A percentile compares a stretch with the other conserved stretches of the same genome.
These are phyloP conservation scores for Paramyrothecium roridum DNA, from an alignment of 2,329 filamentous ascomycete genomes.

Conservation along the genomic window DNA sequence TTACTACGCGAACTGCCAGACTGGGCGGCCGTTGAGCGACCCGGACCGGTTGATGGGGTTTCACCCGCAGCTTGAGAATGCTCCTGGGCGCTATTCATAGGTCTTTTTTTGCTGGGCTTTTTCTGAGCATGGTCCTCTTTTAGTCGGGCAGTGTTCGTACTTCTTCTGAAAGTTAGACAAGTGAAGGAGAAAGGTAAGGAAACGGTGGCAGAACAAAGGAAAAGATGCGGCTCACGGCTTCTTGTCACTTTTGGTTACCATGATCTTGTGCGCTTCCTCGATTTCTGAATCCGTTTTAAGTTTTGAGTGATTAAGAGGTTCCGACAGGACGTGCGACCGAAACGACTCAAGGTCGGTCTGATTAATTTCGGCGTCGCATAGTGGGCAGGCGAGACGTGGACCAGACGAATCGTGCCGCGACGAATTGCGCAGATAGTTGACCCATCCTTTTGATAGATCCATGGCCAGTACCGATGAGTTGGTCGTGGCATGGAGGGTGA, in stretches of 20 bases:
- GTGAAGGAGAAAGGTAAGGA: background rate
- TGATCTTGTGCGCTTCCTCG: slow-evolving; percentile 18
- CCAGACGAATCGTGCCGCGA: slow-evolving; percentile 11
- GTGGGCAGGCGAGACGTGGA: slow-evolving; percentile 11
- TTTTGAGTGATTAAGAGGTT: slow-evolving; percentile 12
- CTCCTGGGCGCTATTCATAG: slow-evolving; percentile 4
- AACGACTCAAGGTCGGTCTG: slow-evolving; percentile 19
- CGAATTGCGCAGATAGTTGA: slow-evolving; percentile 10
- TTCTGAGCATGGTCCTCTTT: background rate
- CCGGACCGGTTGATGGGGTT: background rate
- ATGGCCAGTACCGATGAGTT: background rate
- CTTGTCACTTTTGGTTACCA: background rate
- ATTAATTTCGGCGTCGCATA: slow-evolving; percentile 19
- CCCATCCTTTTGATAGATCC: slow-evolving; percentile 9
- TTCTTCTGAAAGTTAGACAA: background rate
- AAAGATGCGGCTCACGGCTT: slow-evolving; percentile 3
- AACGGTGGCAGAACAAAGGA: background rate
- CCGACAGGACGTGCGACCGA: slow-evolving; percentile 15
- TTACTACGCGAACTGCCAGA: slow-evolving; percentile 10
- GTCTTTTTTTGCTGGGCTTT: slow-evolving; percentile 5
- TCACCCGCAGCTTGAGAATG: background rate
- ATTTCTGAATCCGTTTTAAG: slow-evolving; percentile 20
- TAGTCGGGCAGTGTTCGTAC: slow-evolving; percentile 5
- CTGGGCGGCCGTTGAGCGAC: background rate
- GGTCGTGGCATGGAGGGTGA: background rate